These are phyloP conservation scores for Lecanicillium sp. DNA, from an alignment of 2,329 filamentous ascomycete genomes.

Conservation along the genomic window DNA sequence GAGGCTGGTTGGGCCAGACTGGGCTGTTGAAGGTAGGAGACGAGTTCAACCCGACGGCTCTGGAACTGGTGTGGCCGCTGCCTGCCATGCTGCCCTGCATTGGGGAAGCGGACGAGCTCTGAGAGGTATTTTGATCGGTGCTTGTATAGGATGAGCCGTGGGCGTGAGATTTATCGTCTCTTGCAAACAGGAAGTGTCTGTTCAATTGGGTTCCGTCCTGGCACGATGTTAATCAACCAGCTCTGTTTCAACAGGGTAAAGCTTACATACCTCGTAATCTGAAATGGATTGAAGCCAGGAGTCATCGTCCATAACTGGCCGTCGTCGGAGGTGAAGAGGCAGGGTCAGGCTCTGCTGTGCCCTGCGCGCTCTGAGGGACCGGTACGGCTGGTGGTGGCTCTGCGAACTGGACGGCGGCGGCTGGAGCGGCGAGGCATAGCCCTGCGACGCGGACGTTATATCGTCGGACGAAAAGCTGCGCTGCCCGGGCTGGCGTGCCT, in stretches of 20 bases:
- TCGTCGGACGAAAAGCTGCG: conserved; percentile 1
- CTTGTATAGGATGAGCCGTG: too few relatives aligned
- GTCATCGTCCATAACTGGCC: conserved; percentile 14
- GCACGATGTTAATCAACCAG: not conserved
- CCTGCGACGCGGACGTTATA: not conserved
- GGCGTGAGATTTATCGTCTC: too few relatives aligned
- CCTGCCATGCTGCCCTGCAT: too few relatives aligned
- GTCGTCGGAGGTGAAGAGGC: conserved; percentile 2
- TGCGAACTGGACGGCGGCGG: not conserved
- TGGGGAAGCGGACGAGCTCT: too few relatives aligned
- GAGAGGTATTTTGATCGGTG: too few relatives aligned
- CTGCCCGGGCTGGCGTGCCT: not conserved
- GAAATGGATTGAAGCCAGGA: conserved; percentile 16
- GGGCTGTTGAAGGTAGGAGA: not conserved
- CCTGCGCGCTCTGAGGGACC: conserved; percentile 18
- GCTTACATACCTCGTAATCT: conserved; percentile 16
- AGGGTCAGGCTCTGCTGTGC: conserved; percentile 1
- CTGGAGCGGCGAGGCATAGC: not conserved
- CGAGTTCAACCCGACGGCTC: too few relatives aligned
- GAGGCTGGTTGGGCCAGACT: not conserved
- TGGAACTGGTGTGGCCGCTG: too few relatives aligned
- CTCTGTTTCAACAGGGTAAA: not conserved
- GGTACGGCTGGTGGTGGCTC: not conserved
- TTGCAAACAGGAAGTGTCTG: too few relatives aligned
- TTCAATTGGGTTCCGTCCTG: too few relatives aligned